These are phyloP conservation scores for Solanum paucissectum DNA, from an alignment of 257 asterid species.

Conservation along the genomic window DNA sequence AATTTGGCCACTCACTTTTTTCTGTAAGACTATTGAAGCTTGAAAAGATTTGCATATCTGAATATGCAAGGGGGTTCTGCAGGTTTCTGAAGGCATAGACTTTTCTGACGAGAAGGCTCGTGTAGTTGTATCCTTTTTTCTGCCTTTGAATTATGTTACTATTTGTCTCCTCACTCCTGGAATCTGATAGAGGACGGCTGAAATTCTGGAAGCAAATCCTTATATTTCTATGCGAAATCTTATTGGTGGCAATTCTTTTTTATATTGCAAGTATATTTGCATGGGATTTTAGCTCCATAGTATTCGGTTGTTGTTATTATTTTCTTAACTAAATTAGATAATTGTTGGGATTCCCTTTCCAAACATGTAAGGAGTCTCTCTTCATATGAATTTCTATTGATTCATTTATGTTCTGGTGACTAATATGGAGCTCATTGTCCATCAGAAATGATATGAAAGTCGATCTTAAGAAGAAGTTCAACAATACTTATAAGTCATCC, in stretches of 20 bases:
- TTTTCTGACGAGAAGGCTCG: slow-evolving; percentile 96
- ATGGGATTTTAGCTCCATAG: neutral
- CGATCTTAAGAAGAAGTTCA: slow-evolving; percentile 84
- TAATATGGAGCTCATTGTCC: slow-evolving; percentile 12
- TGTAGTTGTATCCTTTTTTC: slow-evolving; percentile 81
- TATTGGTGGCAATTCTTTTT: neutral
- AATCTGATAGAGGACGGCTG: neutral
- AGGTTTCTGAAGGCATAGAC: slow-evolving; percentile 99
- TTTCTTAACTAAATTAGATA: slow-evolving; percentile 63
- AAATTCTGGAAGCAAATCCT: neutral
- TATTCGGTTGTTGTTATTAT: slow-evolving; percentile 7
- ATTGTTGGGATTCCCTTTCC: slow-evolving; percentile 97
- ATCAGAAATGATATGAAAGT: slow-evolving; percentile 71
- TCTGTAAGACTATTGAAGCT: neutral
- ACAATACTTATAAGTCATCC: slow-evolving; percentile 53
- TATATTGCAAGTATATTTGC: neutral
- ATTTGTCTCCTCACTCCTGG: neutral
- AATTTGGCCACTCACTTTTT: neutral
- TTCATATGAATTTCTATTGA: slow-evolving; percentile 5
- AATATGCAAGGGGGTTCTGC: slow-evolving; percentile 15
- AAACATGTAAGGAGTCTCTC: slow-evolving; percentile 49
- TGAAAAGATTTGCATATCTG: neutral
- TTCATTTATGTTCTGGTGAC: slow-evolving; percentile 4
- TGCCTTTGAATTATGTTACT: slow-evolving; percentile 1
- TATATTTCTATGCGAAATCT: neutral